Conservation (phyloP, 768 basidiomycete species). For the Roridomyces roridus region DNA sequence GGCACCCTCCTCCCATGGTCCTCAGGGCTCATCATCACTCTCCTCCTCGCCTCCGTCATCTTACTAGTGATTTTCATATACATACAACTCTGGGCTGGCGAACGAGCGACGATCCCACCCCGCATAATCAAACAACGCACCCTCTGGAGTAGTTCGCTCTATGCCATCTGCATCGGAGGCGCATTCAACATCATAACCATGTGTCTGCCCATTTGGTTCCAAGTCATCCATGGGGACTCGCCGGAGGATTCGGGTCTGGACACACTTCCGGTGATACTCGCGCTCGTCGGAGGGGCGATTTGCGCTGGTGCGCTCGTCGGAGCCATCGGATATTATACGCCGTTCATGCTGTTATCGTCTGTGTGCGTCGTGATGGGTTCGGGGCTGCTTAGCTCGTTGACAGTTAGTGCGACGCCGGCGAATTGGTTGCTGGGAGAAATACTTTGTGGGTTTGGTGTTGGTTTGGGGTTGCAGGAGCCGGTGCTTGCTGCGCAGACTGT, state of each 20-base stretch:
- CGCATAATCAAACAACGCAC: constrained; percentile 17
- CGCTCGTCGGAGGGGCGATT: constrained; percentile 45
- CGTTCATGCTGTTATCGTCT: constrained; percentile 35
- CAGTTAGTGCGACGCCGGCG: constrained; percentile 23
- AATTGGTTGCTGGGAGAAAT: constrained; percentile 29
- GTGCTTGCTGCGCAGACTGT: constrained; percentile 27
- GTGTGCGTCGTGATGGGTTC: constrained; percentile 40
- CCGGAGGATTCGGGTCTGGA: constrained; percentile 40
- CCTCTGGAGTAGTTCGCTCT: constrained; percentile 15
- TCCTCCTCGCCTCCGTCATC: constrained; percentile 7
- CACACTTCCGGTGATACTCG: constrained; percentile 40
- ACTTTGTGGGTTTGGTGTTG: constrained; percentile 36
- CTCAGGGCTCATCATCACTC: constrained; percentile 13
- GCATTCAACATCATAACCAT: constrained; percentile 17
- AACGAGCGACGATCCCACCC: constrained; percentile 20
- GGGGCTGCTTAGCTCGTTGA: constrained; percentile 39
- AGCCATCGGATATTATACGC: constrained; percentile 41
- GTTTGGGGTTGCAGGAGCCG: constrained; percentile 30
- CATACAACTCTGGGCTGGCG: constrained; percentile 10
- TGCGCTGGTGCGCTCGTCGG: constrained; percentile 42
- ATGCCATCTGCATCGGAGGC: constrained; percentile 14
- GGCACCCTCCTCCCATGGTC: constrained; percentile 48
- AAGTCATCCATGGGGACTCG: constrained; percentile 43
- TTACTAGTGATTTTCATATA: constrained; percentile 9
- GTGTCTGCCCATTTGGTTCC: constrained; percentile 29